Evolutionary conservation across 192 early-diverging fungal species (phyloP), one percentile per base, ranked within the genome.

Genomic region (Physocladia obscura): DNA sequence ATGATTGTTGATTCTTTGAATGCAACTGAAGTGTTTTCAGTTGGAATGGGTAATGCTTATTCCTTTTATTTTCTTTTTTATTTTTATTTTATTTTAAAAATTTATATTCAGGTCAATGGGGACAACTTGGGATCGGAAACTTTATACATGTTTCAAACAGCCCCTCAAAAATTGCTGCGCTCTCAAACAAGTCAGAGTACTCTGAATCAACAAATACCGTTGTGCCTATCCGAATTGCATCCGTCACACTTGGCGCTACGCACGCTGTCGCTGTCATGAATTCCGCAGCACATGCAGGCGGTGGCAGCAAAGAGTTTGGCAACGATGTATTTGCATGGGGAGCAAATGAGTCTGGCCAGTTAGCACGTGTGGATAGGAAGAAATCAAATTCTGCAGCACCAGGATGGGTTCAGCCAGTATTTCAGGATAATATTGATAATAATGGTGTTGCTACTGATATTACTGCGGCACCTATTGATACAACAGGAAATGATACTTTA

Each of bases 261-360:
- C 77, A 82, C 50, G 72, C 67, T 38, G 61, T 73, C 15, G 77
- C 75, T 1, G 68, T 79, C 2, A 52, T 82, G 37, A 50, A 55
- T 30, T 67, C 49, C 54, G 26, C 40, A 1, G 49, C 22, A 49
- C n/a, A 19, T 11, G 24, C 19, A 2, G 39, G 27, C 44, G 57
- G 6, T 1, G 13, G 19, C 34, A 6, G 4, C 19, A 13, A 56
- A 34, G 40, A 24, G 17, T 81, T 67, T 61, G 79, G 79, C 8
- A 32, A 51, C 31, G 80, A 82, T 44, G 75, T 73, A n/a, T 37
- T 62, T 49, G 30, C 73, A 29, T 82, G 80, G 80, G 80, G 80
- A 19, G n/a, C 24, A 17, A 82, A 82, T 48, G 44, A 56, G 4
- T 27, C 26, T 27, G 72, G 70, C 13, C 74, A 82, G 55, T 57